Conservation (phyloP, 2,329 filamentous ascomycete species). For the Claviceps africana region DNA sequence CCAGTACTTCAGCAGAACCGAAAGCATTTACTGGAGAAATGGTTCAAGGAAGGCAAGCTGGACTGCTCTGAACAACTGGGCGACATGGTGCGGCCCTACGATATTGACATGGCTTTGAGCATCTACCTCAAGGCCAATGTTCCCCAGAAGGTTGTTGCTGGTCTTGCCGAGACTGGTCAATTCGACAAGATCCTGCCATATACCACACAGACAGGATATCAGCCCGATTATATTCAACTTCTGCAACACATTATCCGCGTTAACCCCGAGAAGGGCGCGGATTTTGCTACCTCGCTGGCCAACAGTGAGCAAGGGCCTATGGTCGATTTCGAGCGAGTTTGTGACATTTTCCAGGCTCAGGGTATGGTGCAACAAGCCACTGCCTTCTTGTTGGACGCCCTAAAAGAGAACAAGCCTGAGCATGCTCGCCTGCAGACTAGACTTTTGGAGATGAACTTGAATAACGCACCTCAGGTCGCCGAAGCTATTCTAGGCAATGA, state of each 20-base stretch:
- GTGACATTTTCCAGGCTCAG: slow-evolving; percentile 96
- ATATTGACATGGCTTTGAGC: slow-evolving; percentile 70
- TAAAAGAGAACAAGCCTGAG: slow-evolving; percentile 89
- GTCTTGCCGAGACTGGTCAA: slow-evolving; percentile 87
- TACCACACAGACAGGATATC: slow-evolving; percentile 69
- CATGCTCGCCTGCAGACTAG: slow-evolving; percentile 89
- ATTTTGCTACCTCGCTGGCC: slow-evolving; percentile 85
- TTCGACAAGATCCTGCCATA: slow-evolving; percentile 96
- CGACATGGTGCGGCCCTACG: slow-evolving; percentile 82
- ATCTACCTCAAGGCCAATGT: slow-evolving; percentile 89
- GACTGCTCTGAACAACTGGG: slow-evolving; percentile 93
- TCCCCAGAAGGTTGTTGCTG: slow-evolving; percentile 86
- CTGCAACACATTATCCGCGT: slow-evolving; percentile 84
- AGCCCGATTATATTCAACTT: slow-evolving; percentile 87
- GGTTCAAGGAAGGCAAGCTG: slow-evolving; percentile 91
- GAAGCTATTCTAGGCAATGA: slow-evolving; percentile 96
- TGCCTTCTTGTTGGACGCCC: slow-evolving; percentile 89
- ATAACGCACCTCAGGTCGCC: slow-evolving; percentile 92
- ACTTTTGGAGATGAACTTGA: slow-evolving; percentile 91
- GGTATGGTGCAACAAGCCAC: slow-evolving; percentile 97
- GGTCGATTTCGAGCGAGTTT: slow-evolving; percentile 84
- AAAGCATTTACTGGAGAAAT: slow-evolving; percentile 94
- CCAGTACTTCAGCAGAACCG: slow-evolving; percentile 87
- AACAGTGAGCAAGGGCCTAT: slow-evolving; percentile 78
- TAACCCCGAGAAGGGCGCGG: slow-evolving; percentile 84